These are phyloP conservation scores for Cercospora brassicicola DNA, from an alignment of 2,329 filamentous ascomycete species.

Conservation along the genomic window DNA sequence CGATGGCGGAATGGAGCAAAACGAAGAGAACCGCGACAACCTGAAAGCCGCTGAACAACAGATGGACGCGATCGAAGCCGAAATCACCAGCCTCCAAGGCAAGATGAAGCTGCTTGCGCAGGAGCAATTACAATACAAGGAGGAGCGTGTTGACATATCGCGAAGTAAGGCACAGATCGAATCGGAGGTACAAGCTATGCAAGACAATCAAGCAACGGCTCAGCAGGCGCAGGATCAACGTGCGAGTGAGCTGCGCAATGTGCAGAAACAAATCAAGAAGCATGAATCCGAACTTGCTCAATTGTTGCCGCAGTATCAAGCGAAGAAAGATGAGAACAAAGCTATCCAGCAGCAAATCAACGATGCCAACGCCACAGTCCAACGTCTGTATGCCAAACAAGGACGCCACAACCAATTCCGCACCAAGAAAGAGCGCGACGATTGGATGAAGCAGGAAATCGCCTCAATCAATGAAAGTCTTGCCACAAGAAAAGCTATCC, in stretches of 20 bases:
- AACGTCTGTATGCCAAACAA: conserved; percentile 87
- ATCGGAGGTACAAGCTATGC: conserved; percentile 75
- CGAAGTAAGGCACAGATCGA: conserved; percentile 82
- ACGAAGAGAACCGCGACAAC: conserved; percentile 41
- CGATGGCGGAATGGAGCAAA: conserved; percentile 71
- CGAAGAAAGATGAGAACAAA: conserved; percentile 70
- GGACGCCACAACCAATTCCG: conserved; percentile 82
- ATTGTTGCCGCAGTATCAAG: conserved; percentile 74
- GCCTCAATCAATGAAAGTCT: conserved; percentile 74
- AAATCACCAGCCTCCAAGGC: conserved; percentile 77
- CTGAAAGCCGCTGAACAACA: conserved; percentile 76
- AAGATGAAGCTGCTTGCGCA: conserved; percentile 81
- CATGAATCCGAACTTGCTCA: conserved; percentile 75
- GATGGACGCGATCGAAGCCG: conserved; percentile 71
- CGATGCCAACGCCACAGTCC: conserved; percentile 70
- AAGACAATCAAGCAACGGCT: conserved; percentile 76
- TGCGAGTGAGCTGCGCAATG: conserved; percentile 67
- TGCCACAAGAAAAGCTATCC: conserved; percentile 77
- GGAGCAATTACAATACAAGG: conserved; percentile 83
- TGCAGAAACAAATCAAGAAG: conserved; percentile 70
- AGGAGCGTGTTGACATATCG: conserved; percentile 80
- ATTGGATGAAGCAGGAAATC: conserved; percentile 77
- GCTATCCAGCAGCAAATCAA: conserved; percentile 71
- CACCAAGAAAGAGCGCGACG: conserved; percentile 84
- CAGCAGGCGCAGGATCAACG: conserved; percentile 72